A percentile compares a stretch with the other conserved stretches of the same genome.
These are phyloP conservation scores for Mercurialis annua DNA, from an alignment of 345 rosid genomes.

Conservation along the genomic window DNA sequence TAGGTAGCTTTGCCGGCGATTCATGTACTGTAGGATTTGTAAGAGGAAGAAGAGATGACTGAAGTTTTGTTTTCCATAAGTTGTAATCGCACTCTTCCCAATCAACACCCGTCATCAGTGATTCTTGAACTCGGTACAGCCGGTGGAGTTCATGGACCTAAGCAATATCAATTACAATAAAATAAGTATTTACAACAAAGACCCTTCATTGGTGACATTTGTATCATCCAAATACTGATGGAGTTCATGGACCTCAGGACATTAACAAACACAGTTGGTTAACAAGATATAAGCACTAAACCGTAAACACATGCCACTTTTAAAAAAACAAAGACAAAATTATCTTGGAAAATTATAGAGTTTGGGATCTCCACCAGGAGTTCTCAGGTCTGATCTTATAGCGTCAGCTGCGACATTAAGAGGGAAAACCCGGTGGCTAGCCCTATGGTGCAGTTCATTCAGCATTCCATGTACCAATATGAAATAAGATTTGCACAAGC, in stretches of 20 bases:
- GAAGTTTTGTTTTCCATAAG: conserved; percentile 24
- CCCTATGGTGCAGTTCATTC: too few relatives aligned
- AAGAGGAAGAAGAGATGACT: conserved; percentile 13
- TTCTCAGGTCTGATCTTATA: too few relatives aligned
- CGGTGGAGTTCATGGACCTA: conserved; percentile 52
- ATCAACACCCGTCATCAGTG: conserved; percentile 34
- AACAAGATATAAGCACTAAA: conserved; percentile 10
- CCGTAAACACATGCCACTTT: neutral
- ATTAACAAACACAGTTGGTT: neutral
- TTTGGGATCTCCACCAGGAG: too few relatives aligned
- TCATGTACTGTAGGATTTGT: conserved; percentile 17
- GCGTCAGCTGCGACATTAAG: too few relatives aligned
- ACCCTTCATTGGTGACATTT: neutral
- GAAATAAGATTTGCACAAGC: too few relatives aligned
- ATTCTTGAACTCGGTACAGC: conserved; percentile 34
- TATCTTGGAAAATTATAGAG: too few relatives aligned
- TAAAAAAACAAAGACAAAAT: neutral
- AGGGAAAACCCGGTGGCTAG: too few relatives aligned
- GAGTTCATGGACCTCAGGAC: conserved; percentile 1
- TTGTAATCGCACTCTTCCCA: conserved; percentile 19
- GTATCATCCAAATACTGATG: neutral
- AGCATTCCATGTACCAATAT: too few relatives aligned
- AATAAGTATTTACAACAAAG: conserved; percentile 1
- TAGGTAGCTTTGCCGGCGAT: conserved; percentile 16
- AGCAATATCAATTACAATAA: conserved; percentile 8